Percentiles rank a stretch among this genome's conserved stretches.
Evolutionary conservation across 495 filamentous ascomycete genomes (phyloP).

Genomic region (Aspergillus bertholletiae): DNA sequence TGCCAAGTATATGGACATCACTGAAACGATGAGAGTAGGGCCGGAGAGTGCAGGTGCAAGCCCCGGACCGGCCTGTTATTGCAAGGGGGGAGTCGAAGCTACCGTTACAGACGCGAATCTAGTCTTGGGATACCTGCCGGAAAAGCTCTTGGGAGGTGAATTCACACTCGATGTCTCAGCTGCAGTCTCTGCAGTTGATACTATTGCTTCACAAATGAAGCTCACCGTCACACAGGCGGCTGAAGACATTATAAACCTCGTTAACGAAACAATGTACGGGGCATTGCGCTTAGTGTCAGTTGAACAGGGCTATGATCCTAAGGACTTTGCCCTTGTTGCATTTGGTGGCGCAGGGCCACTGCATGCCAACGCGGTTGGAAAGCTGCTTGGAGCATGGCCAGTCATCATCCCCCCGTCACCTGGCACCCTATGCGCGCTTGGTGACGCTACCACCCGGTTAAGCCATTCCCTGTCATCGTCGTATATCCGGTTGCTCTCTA

Average conservation of each 20-base stretch:
- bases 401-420: constrained; percentile 50
- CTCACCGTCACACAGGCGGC: constrained; percentile 39
- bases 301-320: constrained; percentile 49
- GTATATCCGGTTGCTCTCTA: constrained; percentile 35
- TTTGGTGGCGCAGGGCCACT: constrained; percentile 51
- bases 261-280: constrained; percentile 51
- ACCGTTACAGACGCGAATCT: constrained; percentile 52
- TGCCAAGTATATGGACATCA: constrained; percentile 42
- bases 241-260: constrained; percentile 45
- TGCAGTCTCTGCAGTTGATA: constrained; percentile 32
- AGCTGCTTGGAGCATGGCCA: constrained; percentile 46
- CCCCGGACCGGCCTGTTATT: constrained; percentile 48
- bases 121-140: constrained; percentile 46
- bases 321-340: constrained; percentile 50
- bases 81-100: constrained; percentile 39
- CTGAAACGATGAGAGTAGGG: constrained; percentile 45
- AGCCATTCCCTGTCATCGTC: constrained; percentile 41
- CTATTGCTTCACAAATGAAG: constrained; percentile 41
- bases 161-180: constrained; percentile 40
- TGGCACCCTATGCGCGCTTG: constrained; percentile 47
- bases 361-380: constrained; percentile 45
- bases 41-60: constrained; percentile 46
- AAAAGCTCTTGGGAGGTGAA: constrained; percentile 41
- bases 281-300: constrained; percentile 48
- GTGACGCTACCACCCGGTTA: constrained; percentile 46